Percentiles rank a stretch among this genome's conserved stretches.
phyloP scores from a whole-genome alignment of 2,329 filamentous ascomycete species.

The Aphanocladium album region DNA sequence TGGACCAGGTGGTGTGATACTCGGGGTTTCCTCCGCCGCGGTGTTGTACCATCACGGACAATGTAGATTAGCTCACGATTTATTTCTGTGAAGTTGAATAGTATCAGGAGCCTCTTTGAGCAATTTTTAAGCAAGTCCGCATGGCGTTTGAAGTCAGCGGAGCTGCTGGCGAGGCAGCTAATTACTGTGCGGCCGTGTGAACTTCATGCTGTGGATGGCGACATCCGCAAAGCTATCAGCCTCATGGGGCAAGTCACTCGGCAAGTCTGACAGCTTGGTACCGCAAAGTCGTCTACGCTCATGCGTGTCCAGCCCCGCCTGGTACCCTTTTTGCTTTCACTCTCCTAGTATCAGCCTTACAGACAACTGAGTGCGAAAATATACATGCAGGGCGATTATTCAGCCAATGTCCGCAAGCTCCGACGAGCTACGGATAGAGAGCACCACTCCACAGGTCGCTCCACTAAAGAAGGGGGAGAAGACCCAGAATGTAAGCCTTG shows the following conservation, averaged over 20 bases:
- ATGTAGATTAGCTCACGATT: background rate
- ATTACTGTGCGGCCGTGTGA: background rate
- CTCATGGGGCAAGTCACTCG: background rate
- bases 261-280: background rate
- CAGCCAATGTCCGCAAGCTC: slow-evolving; percentile 7
- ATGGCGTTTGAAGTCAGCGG: background rate
- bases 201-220: background rate
- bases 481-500: background rate
- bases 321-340: background rate
- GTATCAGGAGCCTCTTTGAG: background rate
- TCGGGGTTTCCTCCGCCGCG: background rate
- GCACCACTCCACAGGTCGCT: background rate
- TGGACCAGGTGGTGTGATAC: no score
- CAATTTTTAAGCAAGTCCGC: background rate
- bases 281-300: background rate
- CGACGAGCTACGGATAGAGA: background rate
- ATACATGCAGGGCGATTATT: background rate
- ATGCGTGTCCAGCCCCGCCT: background rate
- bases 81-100: background rate
- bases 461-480: background rate
- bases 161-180: background rate
- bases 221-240: background rate
- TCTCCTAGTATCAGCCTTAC: background rate
- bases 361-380: background rate
- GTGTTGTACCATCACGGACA: background rate